Conservation (phyloP, 768 basidiomycete genomes). For the Lepiota venenata region DNA sequence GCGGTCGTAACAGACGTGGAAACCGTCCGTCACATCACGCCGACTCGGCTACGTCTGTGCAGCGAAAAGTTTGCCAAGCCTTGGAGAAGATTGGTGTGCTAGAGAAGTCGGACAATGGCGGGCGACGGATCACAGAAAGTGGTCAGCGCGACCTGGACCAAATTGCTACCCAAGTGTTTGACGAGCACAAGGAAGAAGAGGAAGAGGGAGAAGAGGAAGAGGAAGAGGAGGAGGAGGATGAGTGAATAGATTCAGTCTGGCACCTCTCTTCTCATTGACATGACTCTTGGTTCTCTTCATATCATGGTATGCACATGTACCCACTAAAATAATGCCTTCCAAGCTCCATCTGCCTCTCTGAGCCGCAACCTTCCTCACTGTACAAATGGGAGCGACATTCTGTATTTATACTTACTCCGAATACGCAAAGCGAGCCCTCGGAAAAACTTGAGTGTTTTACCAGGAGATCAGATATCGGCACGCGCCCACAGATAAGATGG, state of each 20-base stretch:
- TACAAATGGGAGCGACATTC: neutral
- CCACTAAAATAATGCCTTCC: conserved; percentile 30
- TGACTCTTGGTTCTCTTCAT: conserved; percentile 35
- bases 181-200: conserved; percentile 70
- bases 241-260: conserved; percentile 28
- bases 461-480: too few species aligned
- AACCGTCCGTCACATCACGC: conserved; percentile 96
- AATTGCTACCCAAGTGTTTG: conserved; percentile 87
- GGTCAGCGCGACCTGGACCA: conserved; percentile 95
- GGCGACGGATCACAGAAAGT: conserved; percentile 94
- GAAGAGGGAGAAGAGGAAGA: conserved; percentile 75
- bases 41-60: conserved; percentile 80
- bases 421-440: neutral
- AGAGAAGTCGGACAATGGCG: conserved; percentile 91
- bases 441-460: too few species aligned
- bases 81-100: conserved; percentile 99
- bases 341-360: conserved; percentile 10
- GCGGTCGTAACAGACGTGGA: conserved; percentile 92
- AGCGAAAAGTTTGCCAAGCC: conserved; percentile 94
- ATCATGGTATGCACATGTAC: conserved; percentile 38
- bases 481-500: too few species aligned
- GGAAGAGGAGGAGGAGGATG: conserved; percentile 59
- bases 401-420: neutral
- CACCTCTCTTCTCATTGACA: conserved; percentile 19
- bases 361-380: neutral